Evolutionary conservation across 441 rosid genomes (phyloP), one percentile per base, ranked within the genome.

Genomic region (Theobroma grandiflorum): DNA sequence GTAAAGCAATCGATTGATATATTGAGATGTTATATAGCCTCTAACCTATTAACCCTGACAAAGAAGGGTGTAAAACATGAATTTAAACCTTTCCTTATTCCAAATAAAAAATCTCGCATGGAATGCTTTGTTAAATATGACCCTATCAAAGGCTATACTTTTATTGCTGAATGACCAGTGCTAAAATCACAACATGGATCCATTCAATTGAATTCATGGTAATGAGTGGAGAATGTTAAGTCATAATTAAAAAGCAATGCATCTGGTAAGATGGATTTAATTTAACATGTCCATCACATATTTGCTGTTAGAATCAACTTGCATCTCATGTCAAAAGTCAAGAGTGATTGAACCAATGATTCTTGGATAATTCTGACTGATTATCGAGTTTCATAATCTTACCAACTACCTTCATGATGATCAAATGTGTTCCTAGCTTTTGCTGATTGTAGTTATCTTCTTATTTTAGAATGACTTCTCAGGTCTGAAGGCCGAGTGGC

Each of bases 301-400:
- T n/a, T 67, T 67, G 22, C 72, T 22, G 53, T 43, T 68, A 3
- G 37, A 22, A 6, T 43, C 12, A 43, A 68, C 53, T 43, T 43
- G 18, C 53, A 12, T 68, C 18, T 43, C 37, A 43, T 68, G 53
- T 45, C 11, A 45, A 22, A 43, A 43, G 4, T 68, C 50, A 66
- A 10, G 53, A 20, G 73, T 68, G 55, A 68, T 22, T 68, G 73
- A 68, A 68, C 55, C 53, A 43, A 45, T 45, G 35, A 47, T 68
- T 68, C n/a, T 43, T 68, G 37, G n/a, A 68, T 68, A 20, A 68
- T 68, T 68, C 15, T 45, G 53, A 43, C 53, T 45, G 16, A 68
- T 68, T 68, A 45, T 68, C n/a, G 2, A 43, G 73, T 43, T 45
- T 12, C 73, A 5, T 45, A 68, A 22, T 22, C 73, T 22, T 45